Conservation (phyloP, 331 rosid genomes). For the Dryas integrifolia region DNA sequence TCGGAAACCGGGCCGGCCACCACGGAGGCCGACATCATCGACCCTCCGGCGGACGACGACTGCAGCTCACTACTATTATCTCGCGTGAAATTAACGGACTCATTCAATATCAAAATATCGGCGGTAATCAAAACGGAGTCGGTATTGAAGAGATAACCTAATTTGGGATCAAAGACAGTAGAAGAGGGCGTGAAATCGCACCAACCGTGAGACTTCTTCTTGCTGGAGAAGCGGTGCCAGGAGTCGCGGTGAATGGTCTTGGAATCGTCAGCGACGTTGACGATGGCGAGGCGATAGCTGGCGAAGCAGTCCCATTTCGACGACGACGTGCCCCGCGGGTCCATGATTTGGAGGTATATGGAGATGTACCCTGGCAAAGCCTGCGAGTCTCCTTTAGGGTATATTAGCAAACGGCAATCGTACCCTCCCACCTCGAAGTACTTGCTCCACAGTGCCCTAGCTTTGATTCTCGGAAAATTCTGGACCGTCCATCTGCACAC, state of each 20-base stretch:
- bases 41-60: slow-evolving; percentile 48
- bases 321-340: slow-evolving; percentile 93
- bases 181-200: slow-evolving; percentile 92
- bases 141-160: slow-evolving; percentile 59
- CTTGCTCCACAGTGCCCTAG: slow-evolving; percentile 98
- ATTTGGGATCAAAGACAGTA: slow-evolving; percentile 81
- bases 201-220: slow-evolving; percentile 99
- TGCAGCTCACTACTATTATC: slow-evolving; percentile 81
- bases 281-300: slow-evolving; percentile 90
- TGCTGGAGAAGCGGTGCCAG: slow-evolving; percentile 93
- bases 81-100: slow-evolving; percentile 81
- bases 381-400: slow-evolving; percentile 96
- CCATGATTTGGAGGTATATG: slow-evolving; percentile 97
- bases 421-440: slow-evolving; percentile 99
- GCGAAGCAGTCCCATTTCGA: slow-evolving; percentile 99
- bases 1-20: slow-evolving; percentile 69
- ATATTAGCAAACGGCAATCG: slow-evolving; percentile 87
- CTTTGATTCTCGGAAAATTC: slow-evolving; percentile 81
- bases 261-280: slow-evolving; percentile 69
- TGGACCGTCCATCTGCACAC: slow-evolving; percentile 97
- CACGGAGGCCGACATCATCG: slow-evolving; percentile 48
- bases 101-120: slow-evolving; percentile 77
- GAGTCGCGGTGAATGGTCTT: slow-evolving; percentile 94
- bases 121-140: slow-evolving; percentile 92
- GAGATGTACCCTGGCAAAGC: slow-evolving; percentile 95